Base-by-base conservation (phyloP, 495 filamentous ascomycete species). In the Lasiosphaeria ovina region DNA sequence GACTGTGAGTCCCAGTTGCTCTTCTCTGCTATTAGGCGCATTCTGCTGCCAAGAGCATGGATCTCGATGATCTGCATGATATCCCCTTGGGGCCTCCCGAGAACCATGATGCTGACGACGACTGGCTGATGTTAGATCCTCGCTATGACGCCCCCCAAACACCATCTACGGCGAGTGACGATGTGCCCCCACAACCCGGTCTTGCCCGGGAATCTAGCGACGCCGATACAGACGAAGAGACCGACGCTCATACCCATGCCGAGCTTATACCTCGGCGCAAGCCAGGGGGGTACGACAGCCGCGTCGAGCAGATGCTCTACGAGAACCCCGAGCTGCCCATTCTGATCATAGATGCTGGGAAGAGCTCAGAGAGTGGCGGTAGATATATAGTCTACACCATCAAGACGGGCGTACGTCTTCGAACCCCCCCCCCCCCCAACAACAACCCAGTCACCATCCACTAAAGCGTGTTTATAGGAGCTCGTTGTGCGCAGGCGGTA, bases 381-480 rank as follows among this genome's bases (percentile, higher is more conserved):
- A 79, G 83, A 67, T 97, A 88, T 66, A 98, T 98, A 68, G 92
- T 95, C 17, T 98, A 98, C 73, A 97, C 95, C 17, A 97, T 98
- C 62, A 81, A 89, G 62, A 98, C 95, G 9, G 93, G 91, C 60
- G 93, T 97, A 85, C 55, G 88, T 68, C 51, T 16, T 38, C 31
- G 53, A 11, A 14, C 11, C 35, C 53, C n/a, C 10, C 7, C 3
- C 12, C 14, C 42, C 54, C 14, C 9, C 14, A n/a, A 7, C 12
- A 24, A 36, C 38, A n/a, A 48, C 35, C n/a, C 16, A 24, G 24
- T 24, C 24, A 2, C 24, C 24, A 24, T 24, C 24, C 6, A 44
- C 56, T 58, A 35, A 51, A 4, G 40, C 38, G 32, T 48, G 31
- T 5, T 49, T 50, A 3, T 73, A 97, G 93, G 93, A 97, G 65